phyloP scores from a whole-genome alignment of 2,329 filamentous ascomycete species.

The Penicillium frequentans region DNA sequence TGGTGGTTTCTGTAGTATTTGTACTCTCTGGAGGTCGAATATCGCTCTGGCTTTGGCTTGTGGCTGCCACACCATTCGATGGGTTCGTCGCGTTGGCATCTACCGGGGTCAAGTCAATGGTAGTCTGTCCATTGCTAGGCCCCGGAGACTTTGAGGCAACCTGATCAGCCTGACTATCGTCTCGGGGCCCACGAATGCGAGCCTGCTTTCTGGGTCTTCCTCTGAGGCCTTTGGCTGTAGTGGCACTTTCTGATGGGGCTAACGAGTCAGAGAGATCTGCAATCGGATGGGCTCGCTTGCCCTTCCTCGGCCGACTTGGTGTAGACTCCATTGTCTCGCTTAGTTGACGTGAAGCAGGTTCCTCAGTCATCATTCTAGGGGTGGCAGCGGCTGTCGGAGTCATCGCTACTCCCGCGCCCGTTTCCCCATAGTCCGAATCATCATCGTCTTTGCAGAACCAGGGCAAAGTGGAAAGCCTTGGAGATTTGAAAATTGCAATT shows the following conservation, averaged over 20 bases:
- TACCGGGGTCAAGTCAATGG: not conserved
- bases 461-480: conserved; percentile 31
- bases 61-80: not conserved
- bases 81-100: not conserved
- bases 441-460: conserved; percentile 33
- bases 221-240: not conserved
- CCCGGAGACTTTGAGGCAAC: not conserved
- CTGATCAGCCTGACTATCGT: not conserved
- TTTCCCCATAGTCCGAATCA: conserved; percentile 6
- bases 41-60: not conserved
- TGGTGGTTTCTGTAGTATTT: not conserved
- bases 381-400: not conserved
- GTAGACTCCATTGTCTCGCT: conserved; percentile 1
- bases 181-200: not conserved
- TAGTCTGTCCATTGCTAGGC: not conserved
- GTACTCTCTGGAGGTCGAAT: not conserved
- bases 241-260: not conserved
- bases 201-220: not conserved
- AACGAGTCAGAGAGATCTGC: not conserved
- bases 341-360: not conserved
- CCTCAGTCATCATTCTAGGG: not conserved
- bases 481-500: conserved; percentile 42
- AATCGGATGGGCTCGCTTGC: not conserved
- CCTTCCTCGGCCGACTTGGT: not conserved
- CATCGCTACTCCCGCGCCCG: not conserved